Conservation (phyloP, 331 rosid genomes). For the Rosa hybrid region DNA sequence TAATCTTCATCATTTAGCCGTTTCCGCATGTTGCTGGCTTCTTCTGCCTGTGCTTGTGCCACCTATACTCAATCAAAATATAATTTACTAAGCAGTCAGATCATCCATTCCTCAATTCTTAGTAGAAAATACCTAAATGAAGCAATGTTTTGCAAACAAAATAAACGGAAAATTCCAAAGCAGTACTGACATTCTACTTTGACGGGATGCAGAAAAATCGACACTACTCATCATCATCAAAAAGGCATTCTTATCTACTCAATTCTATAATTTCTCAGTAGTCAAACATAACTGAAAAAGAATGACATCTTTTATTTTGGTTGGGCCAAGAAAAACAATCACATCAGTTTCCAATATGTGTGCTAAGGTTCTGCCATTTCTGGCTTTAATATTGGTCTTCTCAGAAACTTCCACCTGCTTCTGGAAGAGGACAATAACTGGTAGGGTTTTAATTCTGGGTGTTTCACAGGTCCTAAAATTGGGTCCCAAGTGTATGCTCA, state of each 20-base stretch:
- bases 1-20: slow-evolving; percentile 64
- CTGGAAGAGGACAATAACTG: neutral
- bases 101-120: neutral
- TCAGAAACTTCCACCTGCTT: neutral
- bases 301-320: neutral
- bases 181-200: neutral
- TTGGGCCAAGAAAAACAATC: neutral
- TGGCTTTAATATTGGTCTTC: neutral
- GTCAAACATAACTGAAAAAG: neutral
- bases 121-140: neutral
- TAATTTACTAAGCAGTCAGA: neutral
- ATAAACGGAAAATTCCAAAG: neutral
- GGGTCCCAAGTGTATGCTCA: neutral
- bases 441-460: neutral
- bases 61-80: slow-evolving; percentile 45
- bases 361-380: too few relatives aligned
- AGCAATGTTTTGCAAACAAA: neutral
- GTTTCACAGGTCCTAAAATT: neutral
- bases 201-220: neutral
- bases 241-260: neutral
- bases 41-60: slow-evolving; percentile 85
- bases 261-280: neutral
- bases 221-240: neutral
- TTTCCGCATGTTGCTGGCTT: slow-evolving; percentile 72
- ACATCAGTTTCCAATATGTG: neutral